Evolutionary conservation across 2,329 filamentous ascomycete species (phyloP).

Genomic region (Fusarium mexicanum): DNA sequence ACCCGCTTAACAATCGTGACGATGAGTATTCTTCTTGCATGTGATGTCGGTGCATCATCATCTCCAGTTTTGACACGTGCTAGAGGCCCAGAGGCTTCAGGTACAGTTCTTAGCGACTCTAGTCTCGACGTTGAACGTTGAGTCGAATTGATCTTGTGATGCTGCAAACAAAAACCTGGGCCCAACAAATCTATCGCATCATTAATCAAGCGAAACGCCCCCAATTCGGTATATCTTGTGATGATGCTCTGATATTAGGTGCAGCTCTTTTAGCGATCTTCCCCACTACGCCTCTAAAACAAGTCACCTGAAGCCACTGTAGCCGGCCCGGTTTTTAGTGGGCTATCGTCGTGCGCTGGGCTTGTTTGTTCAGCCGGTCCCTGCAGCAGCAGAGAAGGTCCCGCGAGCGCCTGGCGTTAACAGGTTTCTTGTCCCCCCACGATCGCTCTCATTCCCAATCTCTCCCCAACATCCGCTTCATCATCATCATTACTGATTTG

Average conservation of each 20-base stretch:
- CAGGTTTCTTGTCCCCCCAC: slow-evolving; percentile 35
- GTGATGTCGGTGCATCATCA: slow-evolving; percentile 37
- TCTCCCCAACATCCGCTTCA: slow-evolving; percentile 31
- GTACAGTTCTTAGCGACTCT: slow-evolving; percentile 16
- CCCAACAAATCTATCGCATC: slow-evolving; percentile 12
- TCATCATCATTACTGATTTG: background rate
- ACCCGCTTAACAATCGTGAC: slow-evolving; percentile 28
- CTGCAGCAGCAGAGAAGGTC: slow-evolving; percentile 37
- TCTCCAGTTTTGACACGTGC: slow-evolving; percentile 44
- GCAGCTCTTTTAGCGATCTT: slow-evolving; percentile 35
- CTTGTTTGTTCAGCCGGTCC: slow-evolving; percentile 36
- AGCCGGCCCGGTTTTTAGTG: slow-evolving; percentile 39
- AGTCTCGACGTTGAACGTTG: slow-evolving; percentile 2
- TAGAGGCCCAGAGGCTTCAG: slow-evolving; percentile 26
- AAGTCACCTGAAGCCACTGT: slow-evolving; percentile 35
- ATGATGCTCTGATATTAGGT: slow-evolving; percentile 8
- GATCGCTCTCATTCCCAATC: slow-evolving; percentile 25
- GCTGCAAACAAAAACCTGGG: background rate
- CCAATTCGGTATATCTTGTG: slow-evolving; percentile 7
- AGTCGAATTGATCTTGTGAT: slow-evolving; percentile 28
- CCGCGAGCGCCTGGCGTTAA: slow-evolving; percentile 33
- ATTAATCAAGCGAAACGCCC: slow-evolving; percentile 6
- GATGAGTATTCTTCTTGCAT: slow-evolving; percentile 28
- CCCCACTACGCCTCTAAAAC: slow-evolving; percentile 29
- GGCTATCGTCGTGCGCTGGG: slow-evolving; percentile 9